These are phyloP conservation scores for Graphilbum fragrans DNA, from an alignment of 2,329 filamentous ascomycete genomes.

Conservation along the genomic window DNA sequence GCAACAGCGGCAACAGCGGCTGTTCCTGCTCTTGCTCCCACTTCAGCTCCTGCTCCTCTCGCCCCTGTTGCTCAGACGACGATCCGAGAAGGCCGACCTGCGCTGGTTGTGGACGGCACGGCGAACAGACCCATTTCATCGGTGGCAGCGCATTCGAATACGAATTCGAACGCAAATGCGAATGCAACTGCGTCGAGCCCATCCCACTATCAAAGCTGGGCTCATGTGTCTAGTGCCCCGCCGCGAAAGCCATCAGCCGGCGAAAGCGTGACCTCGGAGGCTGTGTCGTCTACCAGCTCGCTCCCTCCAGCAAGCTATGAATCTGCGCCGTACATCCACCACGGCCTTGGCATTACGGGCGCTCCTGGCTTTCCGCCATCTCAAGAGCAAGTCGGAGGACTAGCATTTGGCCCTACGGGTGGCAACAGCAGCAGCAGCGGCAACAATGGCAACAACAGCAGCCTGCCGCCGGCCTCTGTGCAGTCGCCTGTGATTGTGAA, in stretches of 20 bases:
- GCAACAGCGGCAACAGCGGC: too few species aligned
- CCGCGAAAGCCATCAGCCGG: background rate
- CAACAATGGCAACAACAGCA: too few species aligned
- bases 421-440: too few species aligned
- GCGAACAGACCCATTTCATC: conserved; percentile 19
- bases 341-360: background rate
- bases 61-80: conserved; percentile 11
- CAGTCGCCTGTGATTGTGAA: background rate
- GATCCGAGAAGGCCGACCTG: conserved; percentile 18
- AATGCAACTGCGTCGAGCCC: background rate
- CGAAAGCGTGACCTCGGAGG: background rate
- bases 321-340: background rate
- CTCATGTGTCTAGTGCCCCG: background rate
- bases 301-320: too few species aligned
- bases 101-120: conserved; percentile 30
- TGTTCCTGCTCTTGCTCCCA: too few species aligned
- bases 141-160: too few species aligned
- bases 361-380: background rate
- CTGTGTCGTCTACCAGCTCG: background rate
- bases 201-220: background rate
- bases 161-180: background rate
- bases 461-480: background rate
- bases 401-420: too few species aligned
- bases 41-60: too few species aligned
- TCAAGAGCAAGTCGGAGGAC: too few species aligned